phyloP scores from a whole-genome alignment of 345 rosid species.

The Pugionium dolabratum region DNA sequence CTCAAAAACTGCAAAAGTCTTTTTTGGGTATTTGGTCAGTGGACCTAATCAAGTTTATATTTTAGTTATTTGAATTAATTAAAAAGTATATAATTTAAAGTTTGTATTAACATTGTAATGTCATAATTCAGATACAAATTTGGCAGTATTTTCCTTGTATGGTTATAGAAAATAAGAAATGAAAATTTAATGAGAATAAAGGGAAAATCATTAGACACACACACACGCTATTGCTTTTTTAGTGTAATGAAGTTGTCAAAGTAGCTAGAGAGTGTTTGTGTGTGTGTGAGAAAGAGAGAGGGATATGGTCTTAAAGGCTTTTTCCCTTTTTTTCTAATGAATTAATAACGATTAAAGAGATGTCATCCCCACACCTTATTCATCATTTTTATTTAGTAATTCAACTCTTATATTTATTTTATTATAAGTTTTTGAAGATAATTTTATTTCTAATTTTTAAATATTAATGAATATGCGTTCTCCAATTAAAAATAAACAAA shows the following conservation, averaged over 20 bases:
- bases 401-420: background rate
- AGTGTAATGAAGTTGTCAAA: constrained; percentile 44
- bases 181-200: constrained; percentile 15
- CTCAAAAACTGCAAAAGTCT: too few species aligned
- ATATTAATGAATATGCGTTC: too few species aligned
- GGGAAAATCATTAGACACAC: constrained; percentile 25
- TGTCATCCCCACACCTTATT: constrained; percentile 36
- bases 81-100: too few species aligned
- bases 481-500: too few species aligned
- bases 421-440: background rate
- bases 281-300: constrained; percentile 29
- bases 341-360: constrained; percentile 27
- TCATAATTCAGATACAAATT: too few species aligned
- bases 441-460: too few species aligned
- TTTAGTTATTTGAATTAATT: too few species aligned
- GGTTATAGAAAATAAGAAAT: background rate
- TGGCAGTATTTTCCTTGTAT: too few species aligned
- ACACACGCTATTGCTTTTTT: constrained; percentile 34
- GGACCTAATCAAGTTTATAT: too few species aligned
- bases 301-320: constrained; percentile 16
- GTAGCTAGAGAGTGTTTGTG: constrained; percentile 38
- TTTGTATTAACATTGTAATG: too few species aligned
- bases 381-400: constrained; percentile 20
- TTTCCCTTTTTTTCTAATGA: constrained; percentile 33
- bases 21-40: too few species aligned